Evolutionary conservation across 306 rosid species (phyloP).

Genomic region (Trifolium fragiferum): DNA sequence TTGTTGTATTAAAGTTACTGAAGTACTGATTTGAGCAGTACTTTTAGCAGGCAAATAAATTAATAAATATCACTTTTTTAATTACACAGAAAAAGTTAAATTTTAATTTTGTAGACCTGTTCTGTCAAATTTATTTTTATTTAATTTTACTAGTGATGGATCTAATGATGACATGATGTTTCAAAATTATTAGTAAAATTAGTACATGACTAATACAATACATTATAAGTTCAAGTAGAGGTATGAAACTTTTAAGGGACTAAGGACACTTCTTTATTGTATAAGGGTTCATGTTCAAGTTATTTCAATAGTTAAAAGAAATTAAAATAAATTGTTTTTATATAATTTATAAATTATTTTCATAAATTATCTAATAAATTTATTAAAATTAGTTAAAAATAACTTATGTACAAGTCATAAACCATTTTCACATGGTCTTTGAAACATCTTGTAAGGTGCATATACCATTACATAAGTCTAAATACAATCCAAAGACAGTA

Average conservation of each 20-base stretch:
- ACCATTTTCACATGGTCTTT: too few relatives aligned
- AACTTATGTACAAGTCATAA: too few relatives aligned
- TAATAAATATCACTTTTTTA: neutral
- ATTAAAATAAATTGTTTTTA: too few relatives aligned
- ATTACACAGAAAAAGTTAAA: conserved; percentile 4
- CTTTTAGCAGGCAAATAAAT: conserved; percentile 7
- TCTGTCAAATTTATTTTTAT: conserved; percentile 1
- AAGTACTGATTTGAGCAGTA: conserved; percentile 1
- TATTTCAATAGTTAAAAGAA: neutral
- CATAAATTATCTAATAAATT: too few relatives aligned
- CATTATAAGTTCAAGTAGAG: neutral
- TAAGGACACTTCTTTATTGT: neutral
- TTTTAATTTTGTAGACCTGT: neutral
- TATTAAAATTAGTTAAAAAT: too few relatives aligned
- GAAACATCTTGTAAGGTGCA: too few relatives aligned
- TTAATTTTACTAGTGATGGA: neutral
- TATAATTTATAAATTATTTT: too few relatives aligned
- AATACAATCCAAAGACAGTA: too few relatives aligned
- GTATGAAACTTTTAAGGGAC: neutral
- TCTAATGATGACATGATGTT: neutral
- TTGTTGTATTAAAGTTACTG: neutral
- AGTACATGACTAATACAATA: neutral
- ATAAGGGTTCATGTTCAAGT: too few relatives aligned
- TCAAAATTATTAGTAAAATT: neutral
- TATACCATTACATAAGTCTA: too few relatives aligned